Conservation (phyloP, 352 stramenopile species). For the Pythium biforme region DNA sequence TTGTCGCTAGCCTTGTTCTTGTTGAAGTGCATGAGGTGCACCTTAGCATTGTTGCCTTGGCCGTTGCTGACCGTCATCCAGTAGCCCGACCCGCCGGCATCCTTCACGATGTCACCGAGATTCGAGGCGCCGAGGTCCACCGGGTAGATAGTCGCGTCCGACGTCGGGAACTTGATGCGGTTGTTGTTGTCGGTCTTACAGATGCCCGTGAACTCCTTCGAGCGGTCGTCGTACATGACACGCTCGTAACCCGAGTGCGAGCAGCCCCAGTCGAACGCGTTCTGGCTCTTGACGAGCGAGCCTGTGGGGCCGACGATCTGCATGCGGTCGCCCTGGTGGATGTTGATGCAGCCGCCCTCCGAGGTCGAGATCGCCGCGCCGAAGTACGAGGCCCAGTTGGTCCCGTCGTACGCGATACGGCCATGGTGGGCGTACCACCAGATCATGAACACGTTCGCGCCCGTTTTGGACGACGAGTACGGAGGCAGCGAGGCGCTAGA, state of each 20-base stretch:
- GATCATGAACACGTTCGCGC: constrained; percentile 59
- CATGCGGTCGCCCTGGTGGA: constrained; percentile 70
- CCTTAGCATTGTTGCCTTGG: constrained; percentile 42
- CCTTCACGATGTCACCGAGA: constrained; percentile 51
- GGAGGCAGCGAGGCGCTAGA: constrained; percentile 49
- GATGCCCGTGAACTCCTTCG: constrained; percentile 45
- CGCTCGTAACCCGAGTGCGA: constrained; percentile 63
- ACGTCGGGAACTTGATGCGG: constrained; percentile 65
- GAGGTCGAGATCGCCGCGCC: constrained; percentile 54
- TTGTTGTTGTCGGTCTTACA: constrained; percentile 75
- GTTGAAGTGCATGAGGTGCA: constrained; percentile 59
- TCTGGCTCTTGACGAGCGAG: constrained; percentile 34
- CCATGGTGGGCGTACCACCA: constrained; percentile 72
- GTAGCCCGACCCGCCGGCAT: constrained; percentile 42
- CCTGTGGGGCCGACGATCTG: constrained; percentile 50
- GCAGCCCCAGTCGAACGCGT: constrained; percentile 59
- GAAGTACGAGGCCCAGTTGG: constrained; percentile 67
- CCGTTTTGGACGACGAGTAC: constrained; percentile 48
- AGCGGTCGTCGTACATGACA: constrained; percentile 51
- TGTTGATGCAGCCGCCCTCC: constrained; percentile 60
- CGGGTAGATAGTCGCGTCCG: constrained; percentile 52
- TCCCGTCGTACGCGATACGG: constrained; percentile 53
- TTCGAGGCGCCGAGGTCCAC: constrained; percentile 48
- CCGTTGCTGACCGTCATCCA: constrained; percentile 65
- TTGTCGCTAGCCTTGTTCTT: constrained; percentile 42